These are phyloP conservation scores for Marchantia polymorpha DNA, from an alignment of 225 moss, liverwort and hornwort species.

Conservation along the genomic window DNA sequence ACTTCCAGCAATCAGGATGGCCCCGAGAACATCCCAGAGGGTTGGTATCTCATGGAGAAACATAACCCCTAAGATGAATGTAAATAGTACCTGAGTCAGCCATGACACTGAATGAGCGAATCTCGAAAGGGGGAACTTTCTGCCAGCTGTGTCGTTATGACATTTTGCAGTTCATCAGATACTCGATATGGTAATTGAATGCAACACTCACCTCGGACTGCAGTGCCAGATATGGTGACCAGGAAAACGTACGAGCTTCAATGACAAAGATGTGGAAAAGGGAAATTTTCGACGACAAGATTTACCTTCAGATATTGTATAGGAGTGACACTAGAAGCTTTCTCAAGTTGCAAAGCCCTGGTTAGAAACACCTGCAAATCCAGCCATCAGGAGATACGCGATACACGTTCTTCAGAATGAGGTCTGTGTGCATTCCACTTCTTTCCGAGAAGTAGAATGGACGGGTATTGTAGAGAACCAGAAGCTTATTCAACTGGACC, in stretches of 20 bases:
- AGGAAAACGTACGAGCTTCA: not conserved
- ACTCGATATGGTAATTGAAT: not conserved
- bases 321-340: conserved; percentile 65
- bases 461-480: too few relatives aligned
- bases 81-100: conserved; percentile 49
- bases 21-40: conserved; percentile 49
- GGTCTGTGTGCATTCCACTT: too few relatives aligned
- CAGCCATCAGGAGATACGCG: not conserved
- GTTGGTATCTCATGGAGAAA: conserved; percentile 61
- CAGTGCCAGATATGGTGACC: not conserved
- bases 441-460: too few relatives aligned
- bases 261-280: not conserved
- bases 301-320: conserved; percentile 68
- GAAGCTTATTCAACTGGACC: too few relatives aligned
- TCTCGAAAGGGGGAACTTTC: not conserved
- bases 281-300: not conserved
- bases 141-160: not conserved
- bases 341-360: conserved; percentile 68
- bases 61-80: conserved; percentile 50
- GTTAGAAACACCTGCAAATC: conserved; percentile 57
- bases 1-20: conserved; percentile 61
- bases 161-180: not conserved
- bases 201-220: not conserved
- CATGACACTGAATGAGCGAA: not conserved
- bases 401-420: not conserved